These are phyloP conservation scores for Parastagonospora avenae DNA, from an alignment of 2,329 filamentous ascomycete species.

Conservation along the genomic window DNA sequence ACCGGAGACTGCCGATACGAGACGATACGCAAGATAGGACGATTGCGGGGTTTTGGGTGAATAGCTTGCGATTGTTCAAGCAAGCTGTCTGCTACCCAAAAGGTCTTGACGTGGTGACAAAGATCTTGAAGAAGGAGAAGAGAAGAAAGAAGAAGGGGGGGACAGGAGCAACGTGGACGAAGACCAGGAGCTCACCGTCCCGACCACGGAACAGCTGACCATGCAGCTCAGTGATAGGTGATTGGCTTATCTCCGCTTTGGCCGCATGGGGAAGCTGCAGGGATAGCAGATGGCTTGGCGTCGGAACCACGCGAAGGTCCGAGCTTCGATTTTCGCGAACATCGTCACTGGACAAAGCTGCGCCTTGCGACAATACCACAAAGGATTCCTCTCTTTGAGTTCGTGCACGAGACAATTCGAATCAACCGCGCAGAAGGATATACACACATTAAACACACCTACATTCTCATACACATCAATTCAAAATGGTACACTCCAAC, in stretches of 20 bases:
- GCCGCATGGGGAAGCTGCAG: conserved; percentile 34
- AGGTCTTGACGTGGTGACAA: background rate
- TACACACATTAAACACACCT: background rate
- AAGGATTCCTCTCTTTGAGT: too few species aligned
- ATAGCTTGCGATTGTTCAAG: background rate
- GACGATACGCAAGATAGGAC: background rate
- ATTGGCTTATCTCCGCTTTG: conserved; percentile 35
- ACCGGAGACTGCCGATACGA: conserved; percentile 5
- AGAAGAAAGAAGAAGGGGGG: conserved; percentile 12
- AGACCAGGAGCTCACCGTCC: conserved; percentile 18
- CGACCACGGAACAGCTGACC: conserved; percentile 22
- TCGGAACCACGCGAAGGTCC: conserved; percentile 22
- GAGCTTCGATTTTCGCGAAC: conserved; percentile 12
- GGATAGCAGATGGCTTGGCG: conserved; percentile 24
- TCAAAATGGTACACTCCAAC: conserved; percentile 27
- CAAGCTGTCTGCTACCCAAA: background rate
- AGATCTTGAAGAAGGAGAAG: conserved; percentile 9
- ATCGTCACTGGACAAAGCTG: conserved; percentile 5
- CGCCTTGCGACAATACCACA: too few species aligned
- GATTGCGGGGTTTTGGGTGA: background rate
- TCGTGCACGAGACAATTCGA: background rate
- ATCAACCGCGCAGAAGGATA: background rate
- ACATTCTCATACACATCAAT: background rate
- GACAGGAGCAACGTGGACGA: conserved; percentile 16
- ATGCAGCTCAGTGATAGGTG: conserved; percentile 25